These are phyloP conservation scores for Geotrichum aggregatum DNA, from an alignment of 1,139 yeast species.

Conservation along the genomic window DNA sequence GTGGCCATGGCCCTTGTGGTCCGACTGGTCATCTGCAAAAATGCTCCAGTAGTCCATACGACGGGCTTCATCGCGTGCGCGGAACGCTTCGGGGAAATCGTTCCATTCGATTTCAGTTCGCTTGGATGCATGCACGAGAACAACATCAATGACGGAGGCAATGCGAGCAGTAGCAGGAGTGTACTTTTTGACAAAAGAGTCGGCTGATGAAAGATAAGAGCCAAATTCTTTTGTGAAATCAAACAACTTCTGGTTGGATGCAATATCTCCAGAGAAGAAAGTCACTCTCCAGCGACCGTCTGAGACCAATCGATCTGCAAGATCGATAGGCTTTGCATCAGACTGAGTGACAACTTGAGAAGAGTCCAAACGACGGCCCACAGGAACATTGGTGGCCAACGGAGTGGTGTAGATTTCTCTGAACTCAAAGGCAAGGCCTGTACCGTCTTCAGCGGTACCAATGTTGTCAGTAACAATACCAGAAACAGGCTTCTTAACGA, in stretches of 20 bases:
- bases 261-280: slow-evolving; percentile 35
- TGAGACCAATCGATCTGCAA: slow-evolving; percentile 34
- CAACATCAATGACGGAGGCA: slow-evolving; percentile 34
- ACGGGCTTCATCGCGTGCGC: slow-evolving; percentile 34
- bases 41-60: slow-evolving; percentile 39
- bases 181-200: slow-evolving; percentile 30
- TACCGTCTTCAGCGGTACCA: slow-evolving; percentile 9
- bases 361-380: slow-evolving; percentile 36
- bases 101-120: slow-evolving; percentile 32
- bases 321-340: slow-evolving; percentile 34
- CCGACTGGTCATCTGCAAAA: slow-evolving; percentile 32
- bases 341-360: slow-evolving; percentile 33
- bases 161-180: slow-evolving; percentile 34
- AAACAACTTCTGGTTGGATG: slow-evolving; percentile 21
- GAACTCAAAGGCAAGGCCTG: slow-evolving; percentile 11
- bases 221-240: slow-evolving; percentile 26
- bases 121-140: slow-evolving; percentile 33
- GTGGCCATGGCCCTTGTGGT: slow-evolving; percentile 32
- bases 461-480: slow-evolving; percentile 3
- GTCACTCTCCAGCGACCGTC: slow-evolving; percentile 37
- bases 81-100: slow-evolving; percentile 37
- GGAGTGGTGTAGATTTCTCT: slow-evolving; percentile 17
- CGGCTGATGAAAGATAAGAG: slow-evolving; percentile 25
- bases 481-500: slow-evolving; percentile 24
- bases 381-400: slow-evolving; percentile 33